A percentile compares a stretch with the other conserved stretches of the same genome.
phyloP scores from a whole-genome alignment of 2,329 filamentous ascomycete genomes.

The Claviceps fusiformis region DNA sequence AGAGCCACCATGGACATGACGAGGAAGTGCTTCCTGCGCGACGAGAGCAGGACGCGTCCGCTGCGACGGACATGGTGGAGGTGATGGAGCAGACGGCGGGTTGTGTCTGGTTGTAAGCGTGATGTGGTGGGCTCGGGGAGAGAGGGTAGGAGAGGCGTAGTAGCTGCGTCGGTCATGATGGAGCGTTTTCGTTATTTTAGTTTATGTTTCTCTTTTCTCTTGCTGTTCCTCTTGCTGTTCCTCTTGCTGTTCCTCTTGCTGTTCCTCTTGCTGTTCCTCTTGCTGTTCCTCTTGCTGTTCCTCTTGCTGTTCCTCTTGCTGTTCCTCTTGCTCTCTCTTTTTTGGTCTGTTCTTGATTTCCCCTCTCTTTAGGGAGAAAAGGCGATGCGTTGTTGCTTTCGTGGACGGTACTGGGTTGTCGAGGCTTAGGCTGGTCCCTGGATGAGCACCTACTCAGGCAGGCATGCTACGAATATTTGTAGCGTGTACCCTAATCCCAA shows the following conservation, averaged over 20 bases:
- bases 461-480: background rate
- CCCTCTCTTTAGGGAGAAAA: no score
- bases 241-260: no score
- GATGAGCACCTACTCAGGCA: no score
- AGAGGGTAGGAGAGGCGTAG: slow-evolving; percentile 2
- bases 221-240: background rate
- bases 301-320: no score
- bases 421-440: no score
- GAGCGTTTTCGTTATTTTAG: background rate
- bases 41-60: slow-evolving; percentile 15
- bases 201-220: no score
- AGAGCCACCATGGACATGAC: slow-evolving; percentile 30
- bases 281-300: no score
- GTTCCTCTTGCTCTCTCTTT: no score
- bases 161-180: background rate
- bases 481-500: background rate
- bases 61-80: slow-evolving; percentile 4
- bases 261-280: no score
- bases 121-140: background rate
- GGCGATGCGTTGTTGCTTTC: background rate
- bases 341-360: no score
- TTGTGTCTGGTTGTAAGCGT: background rate
- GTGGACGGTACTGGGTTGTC: background rate
- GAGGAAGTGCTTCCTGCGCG: slow-evolving; percentile 30
- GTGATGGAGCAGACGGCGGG: slow-evolving; percentile 1